Evolutionary conservation across 495 filamentous ascomycete species (phyloP).

Genomic region (Hypoxylon subgilvum): DNA sequence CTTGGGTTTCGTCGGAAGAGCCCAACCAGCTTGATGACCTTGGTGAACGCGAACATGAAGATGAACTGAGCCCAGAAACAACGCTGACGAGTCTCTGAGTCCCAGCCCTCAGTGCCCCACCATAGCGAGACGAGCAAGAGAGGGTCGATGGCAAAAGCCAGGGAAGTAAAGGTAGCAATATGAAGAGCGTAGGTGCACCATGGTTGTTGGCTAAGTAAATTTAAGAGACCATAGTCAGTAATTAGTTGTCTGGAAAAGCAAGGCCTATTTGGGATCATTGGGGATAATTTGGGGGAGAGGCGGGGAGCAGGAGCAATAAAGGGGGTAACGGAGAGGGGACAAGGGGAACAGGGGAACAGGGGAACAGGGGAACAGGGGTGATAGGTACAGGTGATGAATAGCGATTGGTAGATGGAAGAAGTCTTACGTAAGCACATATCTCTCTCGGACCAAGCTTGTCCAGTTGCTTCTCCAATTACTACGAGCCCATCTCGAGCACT

Average conservation of each 20-base stretch:
- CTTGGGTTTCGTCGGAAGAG: slow-evolving; percentile 63
- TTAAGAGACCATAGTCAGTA: slow-evolving; percentile 24
- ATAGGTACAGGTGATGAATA: background rate
- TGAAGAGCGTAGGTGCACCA: slow-evolving; percentile 69
- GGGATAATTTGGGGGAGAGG: no score
- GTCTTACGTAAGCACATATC: slow-evolving; percentile 58
- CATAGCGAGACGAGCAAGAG: slow-evolving; percentile 52
- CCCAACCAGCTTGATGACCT: slow-evolving; percentile 65
- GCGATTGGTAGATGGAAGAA: no score
- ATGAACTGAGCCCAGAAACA: slow-evolving; percentile 57
- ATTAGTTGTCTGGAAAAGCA: background rate
- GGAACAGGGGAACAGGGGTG: slow-evolving; percentile 2
- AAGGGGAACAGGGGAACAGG: slow-evolving; percentile 1
- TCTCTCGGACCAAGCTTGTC: slow-evolving; percentile 60
- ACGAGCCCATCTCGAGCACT: slow-evolving; percentile 66
- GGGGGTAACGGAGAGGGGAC: no score
- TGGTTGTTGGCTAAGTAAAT: slow-evolving; percentile 53
- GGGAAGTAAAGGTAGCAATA: slow-evolving; percentile 63
- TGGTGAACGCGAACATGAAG: slow-evolving; percentile 57
- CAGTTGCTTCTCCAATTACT: slow-evolving; percentile 71
- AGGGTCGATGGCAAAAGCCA: slow-evolving; percentile 63
- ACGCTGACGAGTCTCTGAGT: slow-evolving; percentile 44
- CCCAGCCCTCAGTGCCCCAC: slow-evolving; percentile 55
- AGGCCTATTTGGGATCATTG: background rate
- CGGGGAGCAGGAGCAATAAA: no score